Percentiles rank a stretch among this genome's conserved stretches.
These are phyloP conservation scores for Exutisphaerella laricina DNA, from an alignment of 2,329 filamentous ascomycete species.

Conservation along the genomic window DNA sequence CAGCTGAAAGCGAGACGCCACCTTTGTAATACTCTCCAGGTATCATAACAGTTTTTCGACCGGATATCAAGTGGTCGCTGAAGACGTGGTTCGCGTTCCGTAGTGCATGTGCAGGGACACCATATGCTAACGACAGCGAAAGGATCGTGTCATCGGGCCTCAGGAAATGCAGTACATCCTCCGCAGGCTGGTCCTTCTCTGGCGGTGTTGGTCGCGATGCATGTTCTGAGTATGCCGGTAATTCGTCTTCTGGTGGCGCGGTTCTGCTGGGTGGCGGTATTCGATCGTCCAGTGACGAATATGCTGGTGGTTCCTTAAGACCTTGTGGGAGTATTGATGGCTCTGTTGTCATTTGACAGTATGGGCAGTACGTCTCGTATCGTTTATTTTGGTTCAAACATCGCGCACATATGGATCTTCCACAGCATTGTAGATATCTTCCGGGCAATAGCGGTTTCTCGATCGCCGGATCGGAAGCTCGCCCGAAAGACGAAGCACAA, in stretches of 20 bases:
- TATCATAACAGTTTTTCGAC: slow-evolving; percentile 64
- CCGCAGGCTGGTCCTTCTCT: slow-evolving; percentile 39
- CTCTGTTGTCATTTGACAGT: slow-evolving; percentile 65
- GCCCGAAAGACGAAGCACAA: slow-evolving; percentile 28
- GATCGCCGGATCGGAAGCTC: slow-evolving; percentile 24
- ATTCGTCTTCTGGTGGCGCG: slow-evolving; percentile 32
- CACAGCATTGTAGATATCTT: slow-evolving; percentile 63
- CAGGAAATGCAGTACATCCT: slow-evolving; percentile 70
- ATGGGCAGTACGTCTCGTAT: slow-evolving; percentile 64
- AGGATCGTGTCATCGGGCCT: slow-evolving; percentile 63
- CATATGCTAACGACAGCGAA: slow-evolving; percentile 66
- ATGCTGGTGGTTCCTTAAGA: slow-evolving; percentile 63
- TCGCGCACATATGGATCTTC: slow-evolving; percentile 62
- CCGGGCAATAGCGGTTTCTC: slow-evolving; percentile 59
- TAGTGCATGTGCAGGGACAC: slow-evolving; percentile 58
- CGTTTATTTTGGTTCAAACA: slow-evolving; percentile 66
- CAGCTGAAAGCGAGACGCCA: slow-evolving; percentile 61
- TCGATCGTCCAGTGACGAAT: slow-evolving; percentile 37
- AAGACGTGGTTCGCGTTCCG: slow-evolving; percentile 64
- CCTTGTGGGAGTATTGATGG: slow-evolving; percentile 59
- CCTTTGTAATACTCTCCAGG: slow-evolving; percentile 65
- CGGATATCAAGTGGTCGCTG: slow-evolving; percentile 65
- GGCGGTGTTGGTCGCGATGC: slow-evolving; percentile 22
- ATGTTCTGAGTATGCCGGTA: slow-evolving; percentile 42
- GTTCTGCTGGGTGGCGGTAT: slow-evolving; percentile 9